These are phyloP conservation scores for Globisporangium alternatum DNA, from an alignment of 352 stramenopile species.

Conservation along the genomic window DNA sequence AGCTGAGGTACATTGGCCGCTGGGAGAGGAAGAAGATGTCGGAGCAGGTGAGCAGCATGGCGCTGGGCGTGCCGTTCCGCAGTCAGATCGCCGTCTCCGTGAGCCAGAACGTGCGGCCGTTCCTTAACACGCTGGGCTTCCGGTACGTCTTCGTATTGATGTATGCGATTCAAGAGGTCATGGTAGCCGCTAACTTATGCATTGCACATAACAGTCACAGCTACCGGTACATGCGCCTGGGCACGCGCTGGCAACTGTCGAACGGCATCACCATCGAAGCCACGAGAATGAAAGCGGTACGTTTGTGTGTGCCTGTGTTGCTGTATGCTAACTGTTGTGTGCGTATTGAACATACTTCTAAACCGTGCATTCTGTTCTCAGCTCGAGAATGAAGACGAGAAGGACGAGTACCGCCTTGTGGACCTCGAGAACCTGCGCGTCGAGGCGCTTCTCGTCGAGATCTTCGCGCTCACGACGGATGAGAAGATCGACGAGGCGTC, in stretches of 20 bases:
- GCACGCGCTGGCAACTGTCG: slow-evolving; percentile 78
- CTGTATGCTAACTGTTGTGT: neutral
- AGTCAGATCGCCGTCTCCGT: slow-evolving; percentile 83
- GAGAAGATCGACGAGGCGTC: slow-evolving; percentile 85
- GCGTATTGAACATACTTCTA: neutral
- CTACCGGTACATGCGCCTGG: slow-evolving; percentile 82
- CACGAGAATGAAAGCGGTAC: slow-evolving; percentile 83
- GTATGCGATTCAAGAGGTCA: neutral
- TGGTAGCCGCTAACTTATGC: neutral
- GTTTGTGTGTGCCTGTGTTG: neutral
- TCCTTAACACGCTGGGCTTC: slow-evolving; percentile 74
- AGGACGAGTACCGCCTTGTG: slow-evolving; percentile 82
- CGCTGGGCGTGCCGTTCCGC: slow-evolving; percentile 71
- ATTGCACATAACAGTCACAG: slow-evolving; percentile 43
- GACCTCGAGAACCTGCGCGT: slow-evolving; percentile 82
- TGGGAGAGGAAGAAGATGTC: slow-evolving; percentile 88
- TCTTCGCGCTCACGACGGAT: slow-evolving; percentile 79
- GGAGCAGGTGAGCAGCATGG: slow-evolving; percentile 58
- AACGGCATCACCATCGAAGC: slow-evolving; percentile 84
- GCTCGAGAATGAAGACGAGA: slow-evolving; percentile 79
- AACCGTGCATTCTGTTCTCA: slow-evolving; percentile 13
- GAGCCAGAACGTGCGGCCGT: slow-evolving; percentile 75
- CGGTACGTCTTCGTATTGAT: slow-evolving; percentile 31
- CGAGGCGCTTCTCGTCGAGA: slow-evolving; percentile 83
- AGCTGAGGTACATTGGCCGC: slow-evolving; percentile 78